A percentile compares a stretch with the other conserved stretches of the same genome.
These are phyloP conservation scores for Colletotrichum liriopes DNA, from an alignment of 2,329 filamentous ascomycete species.

Conservation along the genomic window DNA sequence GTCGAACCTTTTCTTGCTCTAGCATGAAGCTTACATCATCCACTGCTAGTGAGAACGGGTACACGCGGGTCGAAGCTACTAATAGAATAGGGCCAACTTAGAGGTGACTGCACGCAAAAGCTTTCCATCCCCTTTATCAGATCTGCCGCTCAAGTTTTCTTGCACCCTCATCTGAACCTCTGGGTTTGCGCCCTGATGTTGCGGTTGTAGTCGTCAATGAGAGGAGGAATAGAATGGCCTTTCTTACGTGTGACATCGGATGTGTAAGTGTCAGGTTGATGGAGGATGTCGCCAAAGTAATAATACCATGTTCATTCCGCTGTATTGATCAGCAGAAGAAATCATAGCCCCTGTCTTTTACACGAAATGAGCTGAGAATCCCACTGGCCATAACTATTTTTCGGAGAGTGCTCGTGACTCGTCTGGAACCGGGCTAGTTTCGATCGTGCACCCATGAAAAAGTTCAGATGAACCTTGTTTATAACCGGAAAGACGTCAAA, in stretches of 20 bases:
- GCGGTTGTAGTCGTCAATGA: not conserved
- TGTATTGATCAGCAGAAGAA: not conserved
- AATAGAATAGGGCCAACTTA: no score
- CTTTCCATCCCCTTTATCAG: no score
- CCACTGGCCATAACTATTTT: not conserved
- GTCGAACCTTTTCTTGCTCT: no score
- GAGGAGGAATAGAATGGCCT: no score
- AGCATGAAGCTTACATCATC: no score
- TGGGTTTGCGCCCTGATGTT: not conserved
- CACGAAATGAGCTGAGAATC: not conserved
- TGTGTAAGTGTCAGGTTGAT: no score
- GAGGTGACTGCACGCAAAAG: not conserved
- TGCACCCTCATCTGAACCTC: not conserved
- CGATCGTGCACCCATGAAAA: not conserved
- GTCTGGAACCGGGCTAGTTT: conserved; percentile 4
- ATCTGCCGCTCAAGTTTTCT: not conserved
- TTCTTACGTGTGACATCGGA: no score
- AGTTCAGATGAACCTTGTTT: conserved; percentile 3
- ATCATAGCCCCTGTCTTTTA: no score
- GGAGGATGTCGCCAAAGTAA: no score
- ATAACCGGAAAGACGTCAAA: not conserved
- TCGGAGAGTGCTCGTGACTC: not conserved
- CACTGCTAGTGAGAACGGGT: no score
- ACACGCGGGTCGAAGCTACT: not conserved
- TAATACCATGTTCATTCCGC: no score